A percentile compares a stretch with the other conserved stretches of the same genome.
phyloP scores from a whole-genome alignment of 2,329 filamentous ascomycete species.

The Diaporthe capsici region DNA sequence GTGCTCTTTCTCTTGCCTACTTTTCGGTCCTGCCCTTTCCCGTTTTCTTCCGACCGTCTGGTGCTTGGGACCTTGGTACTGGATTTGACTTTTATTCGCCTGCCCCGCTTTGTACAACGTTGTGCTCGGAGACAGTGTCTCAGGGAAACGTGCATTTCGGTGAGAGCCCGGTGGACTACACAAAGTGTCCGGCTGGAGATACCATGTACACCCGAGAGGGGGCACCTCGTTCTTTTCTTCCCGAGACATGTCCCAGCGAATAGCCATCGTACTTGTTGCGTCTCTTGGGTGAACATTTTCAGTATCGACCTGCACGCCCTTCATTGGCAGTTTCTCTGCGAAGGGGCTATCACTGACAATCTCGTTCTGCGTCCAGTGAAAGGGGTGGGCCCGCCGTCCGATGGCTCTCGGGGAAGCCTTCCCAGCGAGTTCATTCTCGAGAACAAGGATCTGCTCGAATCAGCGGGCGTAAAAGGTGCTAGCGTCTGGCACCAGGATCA shows the following conservation, averaged over 20 bases:
- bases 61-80: neutral
- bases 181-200: slow-evolving; percentile 35
- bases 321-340: neutral
- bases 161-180: neutral
- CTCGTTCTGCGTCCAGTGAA: neutral
- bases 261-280: neutral
- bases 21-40: neutral
- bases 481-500: slow-evolving; percentile 52
- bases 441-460: slow-evolving; percentile 50
- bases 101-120: slow-evolving; percentile 14
- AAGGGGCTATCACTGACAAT: neutral
- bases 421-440: slow-evolving; percentile 52
- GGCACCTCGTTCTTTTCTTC: slow-evolving; percentile 7
- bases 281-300: neutral
- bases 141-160: slow-evolving; percentile 19
- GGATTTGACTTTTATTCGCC: neutral
- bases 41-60: slow-evolving; percentile 7
- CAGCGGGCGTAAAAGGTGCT: slow-evolving; percentile 46
- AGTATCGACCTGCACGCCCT: neutral
- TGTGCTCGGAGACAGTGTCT: slow-evolving; percentile 25
- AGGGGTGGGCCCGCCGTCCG: neutral
- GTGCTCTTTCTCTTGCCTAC: neutral
- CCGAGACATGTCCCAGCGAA: slow-evolving; percentile 36
- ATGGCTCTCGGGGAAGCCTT: slow-evolving; percentile 11
- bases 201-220: slow-evolving; percentile 32